A percentile compares a stretch with the other conserved stretches of the same genome.
These are phyloP conservation scores for Phytophthora capsici DNA, from an alignment of 352 stramenopile species.

Conservation along the genomic window DNA sequence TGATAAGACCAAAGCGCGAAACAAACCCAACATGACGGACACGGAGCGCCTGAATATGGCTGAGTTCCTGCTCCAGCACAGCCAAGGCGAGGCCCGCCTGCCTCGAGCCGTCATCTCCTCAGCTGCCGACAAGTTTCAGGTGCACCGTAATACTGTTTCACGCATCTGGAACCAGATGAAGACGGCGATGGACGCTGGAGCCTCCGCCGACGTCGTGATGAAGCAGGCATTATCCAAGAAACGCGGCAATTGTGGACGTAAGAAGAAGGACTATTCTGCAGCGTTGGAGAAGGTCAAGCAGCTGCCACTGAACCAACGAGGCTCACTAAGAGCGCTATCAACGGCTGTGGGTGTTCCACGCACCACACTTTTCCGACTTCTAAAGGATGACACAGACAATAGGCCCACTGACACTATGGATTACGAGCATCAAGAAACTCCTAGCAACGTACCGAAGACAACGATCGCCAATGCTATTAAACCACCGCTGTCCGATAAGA, in stretches of 20 bases:
- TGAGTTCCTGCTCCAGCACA: constrained; percentile 47
- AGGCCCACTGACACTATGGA: neutral
- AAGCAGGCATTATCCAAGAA: constrained; percentile 48
- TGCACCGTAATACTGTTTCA: constrained; percentile 53
- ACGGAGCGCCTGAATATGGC: constrained; percentile 45
- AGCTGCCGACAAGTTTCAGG: constrained; percentile 43
- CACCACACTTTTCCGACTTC: constrained; percentile 46
- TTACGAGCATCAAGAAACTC: constrained; percentile 12
- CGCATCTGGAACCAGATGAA: constrained; percentile 54
- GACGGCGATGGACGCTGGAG: constrained; percentile 23
- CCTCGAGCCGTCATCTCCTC: constrained; percentile 42
- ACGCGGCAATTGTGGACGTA: constrained; percentile 47
- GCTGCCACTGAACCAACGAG: constrained; percentile 43
- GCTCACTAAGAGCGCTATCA: constrained; percentile 42
- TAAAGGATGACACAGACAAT: constrained; percentile 27
- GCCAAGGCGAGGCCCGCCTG: constrained; percentile 32
- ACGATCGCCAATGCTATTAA: constrained; percentile 42
- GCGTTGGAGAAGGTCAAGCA: constrained; percentile 43
- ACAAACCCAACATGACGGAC: constrained; percentile 49
- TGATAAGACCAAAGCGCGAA: constrained; percentile 8
- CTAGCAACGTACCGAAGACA: constrained; percentile 12
- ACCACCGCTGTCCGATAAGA: constrained; percentile 42
- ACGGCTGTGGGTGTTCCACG: constrained; percentile 45
- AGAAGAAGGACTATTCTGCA: constrained; percentile 53
- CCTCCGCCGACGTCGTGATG: constrained; percentile 33